Base-by-base conservation (phyloP, 1,139 yeast species). In the Suhomyces taliae region DNA sequence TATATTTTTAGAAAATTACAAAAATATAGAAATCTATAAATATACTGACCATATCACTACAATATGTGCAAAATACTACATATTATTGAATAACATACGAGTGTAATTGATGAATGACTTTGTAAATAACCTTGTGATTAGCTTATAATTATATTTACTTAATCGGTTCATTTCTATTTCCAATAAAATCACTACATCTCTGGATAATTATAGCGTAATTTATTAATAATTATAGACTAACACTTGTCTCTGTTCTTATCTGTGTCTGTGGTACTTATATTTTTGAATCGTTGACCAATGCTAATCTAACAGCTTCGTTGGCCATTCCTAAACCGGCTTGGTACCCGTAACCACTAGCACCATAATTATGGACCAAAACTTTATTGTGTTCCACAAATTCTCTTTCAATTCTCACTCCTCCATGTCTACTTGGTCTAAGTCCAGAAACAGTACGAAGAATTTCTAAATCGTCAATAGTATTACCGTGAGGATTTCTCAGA, bases 261-360 rank as follows among this genome's bases (percentile, higher is more conserved):
- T 19, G 24, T 19, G 24, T 19, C 4, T 19, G 4, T 19, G 2
- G 24, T 19, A 19, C 24, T 19, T 19, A 49, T 10, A 50, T 31
- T 27, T 50, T 50, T 14, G 40, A 26, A 2, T 47, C 44, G 7
- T 32, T 31, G 15, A 11, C 10, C 27, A 51, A 41, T 1, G 51
- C 54, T n/a, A 51, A 39, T 8, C 48, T 34, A 4, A 51, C 54
- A 1, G 51, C 52, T 34, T 50, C 51, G 33, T 49, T 31, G 9
- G 83, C 79, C 85, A 85, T 83, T 1, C 87, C 90, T 27, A 77
- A 71, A 0, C 90, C 90, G 5, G 87, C 78, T 64, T 85, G 91
- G 65, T 81, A 86, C 2, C 95, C 95, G 47, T 85, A 81, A 0
- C 95, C 95, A 37, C 83, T 76, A 8, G 90, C 89, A 31, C 95